Percentiles rank a stretch among this genome's conserved stretches.
These are phyloP conservation scores for Talaromyces sp. DNA, from an alignment of 2,329 filamentous ascomycete genomes.

Conservation along the genomic window DNA sequence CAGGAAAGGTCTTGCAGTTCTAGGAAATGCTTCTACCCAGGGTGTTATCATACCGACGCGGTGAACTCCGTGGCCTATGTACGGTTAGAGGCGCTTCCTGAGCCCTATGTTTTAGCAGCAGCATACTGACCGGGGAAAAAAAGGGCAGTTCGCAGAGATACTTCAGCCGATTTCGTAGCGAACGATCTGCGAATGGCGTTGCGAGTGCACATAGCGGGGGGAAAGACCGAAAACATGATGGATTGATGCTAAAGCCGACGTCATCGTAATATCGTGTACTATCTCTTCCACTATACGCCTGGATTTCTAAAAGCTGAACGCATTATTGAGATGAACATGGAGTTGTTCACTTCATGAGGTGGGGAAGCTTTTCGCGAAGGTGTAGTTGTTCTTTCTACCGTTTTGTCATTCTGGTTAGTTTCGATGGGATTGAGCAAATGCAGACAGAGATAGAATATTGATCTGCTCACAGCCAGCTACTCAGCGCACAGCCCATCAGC, in stretches of 20 bases:
- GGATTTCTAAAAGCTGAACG: not conserved
- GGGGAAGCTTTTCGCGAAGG: not conserved
- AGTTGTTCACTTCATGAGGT: not conserved
- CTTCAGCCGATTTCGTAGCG: not conserved
- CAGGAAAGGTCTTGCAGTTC: slow-evolving; percentile 67
- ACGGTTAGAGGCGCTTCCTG: not conserved
- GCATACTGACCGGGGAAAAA: slow-evolving; percentile 45
- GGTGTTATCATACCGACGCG: slow-evolving; percentile 80
- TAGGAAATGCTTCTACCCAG: slow-evolving; percentile 82
- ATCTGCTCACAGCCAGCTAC: not conserved
- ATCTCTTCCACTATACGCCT: not conserved
- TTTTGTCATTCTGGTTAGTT: not conserved
- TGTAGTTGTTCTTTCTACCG: not conserved
- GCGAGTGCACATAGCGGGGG: slow-evolving; percentile 3
- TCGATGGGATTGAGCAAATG: not conserved
- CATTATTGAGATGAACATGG: not conserved
- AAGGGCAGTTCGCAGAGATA: slow-evolving; percentile 38
- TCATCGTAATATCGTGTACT: slow-evolving; percentile 6
- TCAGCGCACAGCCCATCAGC: not conserved
- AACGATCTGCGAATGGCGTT: slow-evolving; percentile 8
- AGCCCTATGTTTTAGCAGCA: not conserved
- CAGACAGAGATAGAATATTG: not conserved
- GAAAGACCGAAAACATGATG: slow-evolving; percentile 2
- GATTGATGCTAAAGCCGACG: not conserved
- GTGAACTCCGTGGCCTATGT: slow-evolving; percentile 76